phyloP scores from a whole-genome alignment of 805 yeast genomes.

The Candida michaelii region DNA sequence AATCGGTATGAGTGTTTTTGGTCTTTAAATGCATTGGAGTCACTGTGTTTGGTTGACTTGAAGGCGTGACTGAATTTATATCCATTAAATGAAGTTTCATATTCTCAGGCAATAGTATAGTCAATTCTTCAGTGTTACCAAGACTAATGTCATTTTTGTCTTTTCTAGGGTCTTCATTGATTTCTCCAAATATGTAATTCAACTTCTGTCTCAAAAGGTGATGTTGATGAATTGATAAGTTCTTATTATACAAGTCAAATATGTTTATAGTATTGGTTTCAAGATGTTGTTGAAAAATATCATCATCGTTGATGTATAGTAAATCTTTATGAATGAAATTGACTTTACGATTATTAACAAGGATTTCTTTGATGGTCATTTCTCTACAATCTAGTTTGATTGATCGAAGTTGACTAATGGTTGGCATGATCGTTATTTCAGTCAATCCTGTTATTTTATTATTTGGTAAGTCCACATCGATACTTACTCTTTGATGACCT shows the following conservation, averaged over 20 bases:
- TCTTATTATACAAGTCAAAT: conserved; percentile 44
- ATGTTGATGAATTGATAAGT: conserved; percentile 52
- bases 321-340: conserved; percentile 57
- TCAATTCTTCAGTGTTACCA: conserved; percentile 62
- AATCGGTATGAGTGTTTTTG: conserved; percentile 34
- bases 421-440: conserved; percentile 78
- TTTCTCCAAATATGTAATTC: conserved; percentile 52
- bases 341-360: conserved; percentile 56
- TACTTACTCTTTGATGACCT: conserved; percentile 78
- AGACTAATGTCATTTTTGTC: conserved; percentile 16
- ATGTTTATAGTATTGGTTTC: conserved; percentile 26
- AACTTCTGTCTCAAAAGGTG: conserved; percentile 56
- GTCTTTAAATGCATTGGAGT: conserved; percentile 38
- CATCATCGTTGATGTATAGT: conserved; percentile 39
- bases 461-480: conserved; percentile 76
- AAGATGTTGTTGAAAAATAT: conserved; percentile 27
- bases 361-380: conserved; percentile 60
- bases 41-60: conserved; percentile 26
- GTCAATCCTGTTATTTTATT: conserved; percentile 68
- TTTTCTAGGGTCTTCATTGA: conserved; percentile 28
- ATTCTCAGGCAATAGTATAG: conserved; percentile 62
- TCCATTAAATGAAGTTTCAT: conserved; percentile 53
- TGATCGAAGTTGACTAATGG: conserved; percentile 53
- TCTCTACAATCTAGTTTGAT: conserved; percentile 82
- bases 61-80: conserved; percentile 27